phyloP scores from a whole-genome alignment of 805 yeast species.

The Barnettozyma wickerhamii region DNA sequence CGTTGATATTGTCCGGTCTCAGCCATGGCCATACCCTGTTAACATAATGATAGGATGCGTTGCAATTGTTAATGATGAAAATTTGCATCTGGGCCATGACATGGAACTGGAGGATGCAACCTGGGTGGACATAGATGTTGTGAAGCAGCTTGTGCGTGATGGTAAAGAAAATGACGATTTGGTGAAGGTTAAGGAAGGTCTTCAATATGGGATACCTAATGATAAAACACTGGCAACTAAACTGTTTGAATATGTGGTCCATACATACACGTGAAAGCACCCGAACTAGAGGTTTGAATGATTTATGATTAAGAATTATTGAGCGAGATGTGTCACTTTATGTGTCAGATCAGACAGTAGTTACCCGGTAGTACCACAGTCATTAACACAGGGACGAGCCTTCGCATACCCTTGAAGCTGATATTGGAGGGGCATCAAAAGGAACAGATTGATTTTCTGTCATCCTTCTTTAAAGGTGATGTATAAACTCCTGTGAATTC shows the following conservation, averaged over 20 bases:
- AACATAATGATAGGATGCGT: conserved; percentile 90
- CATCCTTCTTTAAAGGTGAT: too few species aligned
- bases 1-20: conserved; percentile 65
- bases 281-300: too few species aligned
- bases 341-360: too few species aligned
- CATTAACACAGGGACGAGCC: too few species aligned
- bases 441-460: too few species aligned
- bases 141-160: conserved; percentile 36
- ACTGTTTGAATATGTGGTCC: conserved; percentile 22
- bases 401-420: too few species aligned
- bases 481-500: too few species aligned
- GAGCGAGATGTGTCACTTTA: too few species aligned
- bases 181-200: conserved; percentile 12
- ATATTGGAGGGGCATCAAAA: too few species aligned
- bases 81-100: conserved; percentile 71
- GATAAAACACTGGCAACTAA: conserved; percentile 25
- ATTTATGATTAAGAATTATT: too few species aligned
- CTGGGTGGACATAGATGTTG: conserved; percentile 66
- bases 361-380: too few species aligned
- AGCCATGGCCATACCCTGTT: conserved; percentile 99
- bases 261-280: conserved; percentile 7
- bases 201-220: conserved; percentile 21
- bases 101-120: conserved; percentile 78
- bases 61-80: conserved; percentile 60
- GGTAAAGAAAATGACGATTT: conserved; percentile 22